Base-by-base conservation (phyloP, 2,329 filamentous ascomycete species). In the Nigrograna mackinnonii region DNA sequence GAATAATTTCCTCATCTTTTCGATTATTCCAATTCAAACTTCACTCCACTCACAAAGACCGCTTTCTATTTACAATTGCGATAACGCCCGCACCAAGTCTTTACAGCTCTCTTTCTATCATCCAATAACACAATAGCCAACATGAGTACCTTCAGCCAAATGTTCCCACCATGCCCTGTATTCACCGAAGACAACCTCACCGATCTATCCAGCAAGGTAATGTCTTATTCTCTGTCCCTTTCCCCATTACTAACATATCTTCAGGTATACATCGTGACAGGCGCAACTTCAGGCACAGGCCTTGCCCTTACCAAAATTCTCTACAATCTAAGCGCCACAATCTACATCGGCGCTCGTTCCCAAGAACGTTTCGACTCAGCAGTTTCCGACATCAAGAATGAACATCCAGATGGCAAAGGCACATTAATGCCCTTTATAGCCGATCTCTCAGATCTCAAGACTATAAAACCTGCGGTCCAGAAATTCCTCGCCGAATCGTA, bases 311-410 rank as follows among this genome's bases (percentile, higher is more conserved):
- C 68, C 32, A 71, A 70, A 35, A 73, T 82, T 11, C 68, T 84
- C 22, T 83, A 82, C 60, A 56, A 59, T 24, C 71, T 71, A 21
- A 75, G 79, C 41, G 79, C 73, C 20, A 79, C 68, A 1, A 72
- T 83, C 17, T 82, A 81, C 59, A 62, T 80, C 19, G 77, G 77
- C 12, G 71, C 71, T 4, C 75, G 78, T 14, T 70, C 60, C 5
- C 51, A 64, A 22, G 57, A 67, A 19, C 76, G 76, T 48, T 75
- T 63, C 13, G 49, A 56, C 5, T 48, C 52, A 2, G 76, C 76
- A 14, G 73, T 80, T 35, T 49, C 58, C 1, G 46, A 60, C 4
- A 75, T 82, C 50, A 64, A 70, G 19, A 22, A 20, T 3, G 48
- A 58, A 3, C 35, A 54, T 22, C 69, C 73, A 0, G 42, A 53